Percentiles rank a stretch among this genome's conserved stretches.
These are phyloP conservation scores for Omphalotus olearius DNA, from an alignment of 1,284 basidiomycete species.

Conservation along the genomic window DNA sequence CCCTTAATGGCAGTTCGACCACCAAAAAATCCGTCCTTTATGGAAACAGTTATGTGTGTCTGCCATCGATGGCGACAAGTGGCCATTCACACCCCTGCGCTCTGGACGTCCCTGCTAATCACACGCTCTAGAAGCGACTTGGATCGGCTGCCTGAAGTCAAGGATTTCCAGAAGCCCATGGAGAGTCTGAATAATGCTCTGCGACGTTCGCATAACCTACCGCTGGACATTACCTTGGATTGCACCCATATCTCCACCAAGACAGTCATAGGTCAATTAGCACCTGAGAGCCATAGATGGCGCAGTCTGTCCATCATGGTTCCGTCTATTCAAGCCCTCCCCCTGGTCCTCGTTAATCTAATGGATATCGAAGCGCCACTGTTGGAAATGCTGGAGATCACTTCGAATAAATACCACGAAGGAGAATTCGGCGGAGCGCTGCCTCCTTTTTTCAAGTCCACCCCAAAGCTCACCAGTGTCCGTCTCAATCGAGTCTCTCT, in stretches of 20 bases:
- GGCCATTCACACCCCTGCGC: slow-evolving; percentile 14
- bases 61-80: slow-evolving; percentile 16
- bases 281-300: slow-evolving; percentile 12
- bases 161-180: slow-evolving; percentile 13
- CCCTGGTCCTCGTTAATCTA: slow-evolving; percentile 6
- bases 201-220: slow-evolving; percentile 13
- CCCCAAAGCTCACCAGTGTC: slow-evolving; percentile 13
- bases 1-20: slow-evolving; percentile 12
- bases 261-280: slow-evolving; percentile 11
- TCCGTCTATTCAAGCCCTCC: slow-evolving; percentile 10
- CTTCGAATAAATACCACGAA: slow-evolving; percentile 14
- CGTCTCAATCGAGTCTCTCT: slow-evolving; percentile 14
- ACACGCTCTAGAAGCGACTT: slow-evolving; percentile 12
- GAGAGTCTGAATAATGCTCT: slow-evolving; percentile 12
- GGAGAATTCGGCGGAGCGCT: slow-evolving; percentile 1
- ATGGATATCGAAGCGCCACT: slow-evolving; percentile 12
- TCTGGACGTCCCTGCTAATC: slow-evolving; percentile 14
- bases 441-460: slow-evolving; percentile 10
- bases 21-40: slow-evolving; percentile 12
- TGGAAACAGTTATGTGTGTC: slow-evolving; percentile 12
- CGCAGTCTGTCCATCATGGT: slow-evolving; percentile 14
- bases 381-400: slow-evolving; percentile 14
- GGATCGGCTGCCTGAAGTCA: slow-evolving; percentile 11
- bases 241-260: slow-evolving; percentile 12
- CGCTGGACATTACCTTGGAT: slow-evolving; percentile 14